Conservation (phyloP, 2,329 filamentous ascomycete genomes). For the Fusarium bactridioides region DNA sequence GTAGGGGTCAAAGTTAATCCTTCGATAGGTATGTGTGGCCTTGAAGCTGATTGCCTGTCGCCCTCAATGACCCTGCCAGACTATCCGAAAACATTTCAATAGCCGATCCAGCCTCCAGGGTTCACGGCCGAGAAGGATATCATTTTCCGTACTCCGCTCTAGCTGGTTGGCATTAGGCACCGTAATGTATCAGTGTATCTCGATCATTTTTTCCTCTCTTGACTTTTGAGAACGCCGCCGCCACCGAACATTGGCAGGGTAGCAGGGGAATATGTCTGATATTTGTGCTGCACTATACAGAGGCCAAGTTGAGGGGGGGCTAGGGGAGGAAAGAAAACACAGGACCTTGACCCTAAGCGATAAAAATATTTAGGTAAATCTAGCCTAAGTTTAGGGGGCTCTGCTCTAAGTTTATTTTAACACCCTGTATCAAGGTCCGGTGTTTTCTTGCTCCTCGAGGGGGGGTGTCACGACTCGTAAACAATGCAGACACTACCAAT, state of each 20-base stretch:
- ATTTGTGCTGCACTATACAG: not conserved
- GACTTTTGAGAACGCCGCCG: conserved; percentile 9
- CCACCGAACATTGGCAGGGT: conserved; percentile 2
- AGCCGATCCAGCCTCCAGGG: conserved; percentile 19
- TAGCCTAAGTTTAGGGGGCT: no score
- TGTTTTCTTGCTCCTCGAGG: no score
- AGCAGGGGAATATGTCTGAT: conserved; percentile 7
- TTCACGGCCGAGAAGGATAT: conserved; percentile 16
- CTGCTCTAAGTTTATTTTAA: no score
- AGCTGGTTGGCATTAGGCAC: not conserved
- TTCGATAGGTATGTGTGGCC: not conserved
- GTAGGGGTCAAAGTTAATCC: conserved; percentile 17
- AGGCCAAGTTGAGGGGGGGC: not conserved
- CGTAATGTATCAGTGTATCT: not conserved
- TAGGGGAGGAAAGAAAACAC: no score
- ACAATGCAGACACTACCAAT: conserved; percentile 12
- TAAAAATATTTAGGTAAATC: no score
- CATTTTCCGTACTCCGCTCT: conserved; percentile 17
- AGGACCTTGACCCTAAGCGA: no score
- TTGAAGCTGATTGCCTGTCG: conserved; percentile 13
- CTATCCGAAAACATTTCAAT: conserved; percentile 24
- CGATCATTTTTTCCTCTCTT: not conserved
- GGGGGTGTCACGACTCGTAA: conserved; percentile 5
- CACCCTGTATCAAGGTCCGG: no score
- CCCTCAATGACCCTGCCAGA: conserved; percentile 8